A percentile compares a stretch with the other conserved stretches of the same genome.
These are phyloP conservation scores for Aegilops tauschii DNA, from an alignment of 176 grass and related monocot species.

Conservation along the genomic window DNA sequence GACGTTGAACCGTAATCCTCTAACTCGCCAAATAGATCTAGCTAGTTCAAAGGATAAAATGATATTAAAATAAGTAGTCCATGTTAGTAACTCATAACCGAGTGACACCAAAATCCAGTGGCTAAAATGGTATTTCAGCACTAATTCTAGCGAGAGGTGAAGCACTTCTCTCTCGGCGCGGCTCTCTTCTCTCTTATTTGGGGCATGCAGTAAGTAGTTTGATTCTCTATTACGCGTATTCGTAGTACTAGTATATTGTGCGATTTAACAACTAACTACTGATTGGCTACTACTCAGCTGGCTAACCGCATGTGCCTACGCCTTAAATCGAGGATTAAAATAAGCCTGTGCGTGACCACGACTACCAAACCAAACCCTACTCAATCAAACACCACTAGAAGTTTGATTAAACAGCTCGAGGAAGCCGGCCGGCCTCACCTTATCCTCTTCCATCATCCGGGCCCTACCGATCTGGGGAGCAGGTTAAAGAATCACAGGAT, in stretches of 20 bases:
- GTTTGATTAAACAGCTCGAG: slow-evolving; percentile 23
- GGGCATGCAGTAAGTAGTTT: no score
- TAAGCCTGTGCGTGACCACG: background rate
- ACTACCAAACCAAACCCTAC: slow-evolving; percentile 11
- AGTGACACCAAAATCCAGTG: no score
- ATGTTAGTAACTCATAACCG: no score
- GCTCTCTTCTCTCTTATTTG: no score
- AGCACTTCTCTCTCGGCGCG: no score
- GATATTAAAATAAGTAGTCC: no score
- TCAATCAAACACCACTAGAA: slow-evolving; percentile 8
- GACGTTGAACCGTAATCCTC: no score
- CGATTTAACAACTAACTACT: background rate
- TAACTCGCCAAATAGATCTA: no score
- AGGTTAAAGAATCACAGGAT: background rate
- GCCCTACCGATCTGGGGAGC: slow-evolving; percentile 15
- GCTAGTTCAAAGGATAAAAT: no score
- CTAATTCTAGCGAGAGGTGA: no score
- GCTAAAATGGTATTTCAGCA: no score
- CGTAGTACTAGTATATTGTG: background rate
- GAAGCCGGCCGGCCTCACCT: slow-evolving; percentile 14
- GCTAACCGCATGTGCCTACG: background rate
- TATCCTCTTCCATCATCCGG: slow-evolving; percentile 54
- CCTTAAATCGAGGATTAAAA: background rate
- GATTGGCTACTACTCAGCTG: background rate
- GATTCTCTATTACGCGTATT: background rate